Percentiles rank a stretch among this genome's conserved stretches.
These are phyloP conservation scores for Glycine soja DNA, from an alignment of 306 rosid species.

Conservation along the genomic window DNA sequence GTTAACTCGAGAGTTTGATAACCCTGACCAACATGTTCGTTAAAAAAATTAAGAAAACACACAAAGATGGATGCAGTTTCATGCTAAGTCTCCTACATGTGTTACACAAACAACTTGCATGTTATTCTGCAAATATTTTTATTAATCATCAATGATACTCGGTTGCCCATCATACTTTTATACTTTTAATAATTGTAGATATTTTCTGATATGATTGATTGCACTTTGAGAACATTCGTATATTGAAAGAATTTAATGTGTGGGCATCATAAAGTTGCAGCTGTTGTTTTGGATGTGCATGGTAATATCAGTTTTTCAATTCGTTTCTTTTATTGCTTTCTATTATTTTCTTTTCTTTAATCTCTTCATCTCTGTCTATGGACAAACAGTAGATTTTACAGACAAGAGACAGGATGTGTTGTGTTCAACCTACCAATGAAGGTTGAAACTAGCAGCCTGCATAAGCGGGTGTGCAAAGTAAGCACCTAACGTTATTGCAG, in stretches of 20 bases:
- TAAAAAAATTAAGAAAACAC: not conserved
- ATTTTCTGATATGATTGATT: not conserved
- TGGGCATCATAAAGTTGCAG: too few species aligned
- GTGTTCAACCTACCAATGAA: constrained; percentile 77
- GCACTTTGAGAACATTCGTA: too few species aligned
- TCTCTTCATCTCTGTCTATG: constrained; percentile 7
- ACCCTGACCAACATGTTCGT: too few species aligned
- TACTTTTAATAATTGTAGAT: not conserved
- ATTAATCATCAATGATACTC: not conserved
- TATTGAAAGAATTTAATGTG: too few species aligned
- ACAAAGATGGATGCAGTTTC: not conserved
- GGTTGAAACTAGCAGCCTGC: constrained; percentile 82
- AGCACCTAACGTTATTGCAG: constrained; percentile 83
- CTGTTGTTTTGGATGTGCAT: too few species aligned
- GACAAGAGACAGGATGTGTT: constrained; percentile 8
- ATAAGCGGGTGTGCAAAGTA: constrained; percentile 91
- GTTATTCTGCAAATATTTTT: not conserved
- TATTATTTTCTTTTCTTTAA: constrained; percentile 34
- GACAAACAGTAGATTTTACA: constrained; percentile 5
- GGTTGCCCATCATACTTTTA: not conserved
- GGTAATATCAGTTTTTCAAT: not conserved
- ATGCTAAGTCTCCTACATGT: not conserved
- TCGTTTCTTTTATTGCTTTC: constrained; percentile 11
- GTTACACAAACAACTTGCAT: not conserved
- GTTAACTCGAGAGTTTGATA: too few species aligned